Conservation (phyloP, 2,329 filamentous ascomycete species). For the Westerdykella aurantiaca region DNA sequence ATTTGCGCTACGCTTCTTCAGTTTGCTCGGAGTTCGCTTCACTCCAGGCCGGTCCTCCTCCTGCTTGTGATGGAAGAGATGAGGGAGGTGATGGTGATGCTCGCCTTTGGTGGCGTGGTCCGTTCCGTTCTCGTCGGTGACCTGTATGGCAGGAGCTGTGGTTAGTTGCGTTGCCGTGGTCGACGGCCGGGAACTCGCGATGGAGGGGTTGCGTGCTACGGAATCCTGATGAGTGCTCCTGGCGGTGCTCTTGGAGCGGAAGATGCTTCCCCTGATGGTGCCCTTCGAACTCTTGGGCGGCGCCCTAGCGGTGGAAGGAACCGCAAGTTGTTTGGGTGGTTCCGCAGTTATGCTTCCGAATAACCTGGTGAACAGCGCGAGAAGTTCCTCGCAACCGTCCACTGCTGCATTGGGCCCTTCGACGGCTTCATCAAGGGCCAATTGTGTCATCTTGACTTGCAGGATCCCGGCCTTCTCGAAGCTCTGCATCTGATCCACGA, state of each 20-base stretch:
- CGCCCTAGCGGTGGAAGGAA: conserved; percentile 46
- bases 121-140: conserved; percentile 58
- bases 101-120: conserved; percentile 24
- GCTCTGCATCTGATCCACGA: conserved; percentile 75
- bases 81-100: conserved; percentile 22
- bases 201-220: conserved; percentile 18
- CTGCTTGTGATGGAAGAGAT: conserved; percentile 30
- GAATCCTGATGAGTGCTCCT: conserved; percentile 17
- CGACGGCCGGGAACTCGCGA: conserved; percentile 22
- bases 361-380: conserved; percentile 73
- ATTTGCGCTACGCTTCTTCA: conserved; percentile 36
- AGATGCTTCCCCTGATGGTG: conserved; percentile 70
- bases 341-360: conserved; percentile 58
- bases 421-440: conserved; percentile 73
- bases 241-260: conserved; percentile 48
- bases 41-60: conserved; percentile 31
- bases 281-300: conserved; percentile 57
- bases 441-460: conserved; percentile 94
- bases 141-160: conserved; percentile 64
- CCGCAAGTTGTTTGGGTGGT: conserved; percentile 36
- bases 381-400: conserved; percentile 78
- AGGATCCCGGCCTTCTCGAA: conserved; percentile 80
- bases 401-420: conserved; percentile 82
- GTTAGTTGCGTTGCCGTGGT: conserved; percentile 25
- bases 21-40: conserved; percentile 35